Evolutionary conservation across 1,139 yeast species (phyloP).

Genomic region (Nematodospora anomalae): DNA sequence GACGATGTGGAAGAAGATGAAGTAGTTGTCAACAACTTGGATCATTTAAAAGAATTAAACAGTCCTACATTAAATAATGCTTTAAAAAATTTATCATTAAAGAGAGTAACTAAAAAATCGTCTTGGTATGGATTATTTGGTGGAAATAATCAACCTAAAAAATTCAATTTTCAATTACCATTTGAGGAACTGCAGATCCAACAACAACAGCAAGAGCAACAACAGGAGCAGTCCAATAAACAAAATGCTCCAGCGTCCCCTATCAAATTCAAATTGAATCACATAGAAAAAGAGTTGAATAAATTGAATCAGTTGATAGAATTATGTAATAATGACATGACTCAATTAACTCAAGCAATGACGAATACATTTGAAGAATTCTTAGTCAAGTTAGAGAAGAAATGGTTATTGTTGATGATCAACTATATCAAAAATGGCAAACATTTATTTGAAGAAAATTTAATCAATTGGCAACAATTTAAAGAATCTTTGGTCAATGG

Average conservation of each 20-base stretch:
- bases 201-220: constrained; percentile 5
- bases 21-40: constrained; percentile 16
- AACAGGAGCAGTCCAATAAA: constrained; percentile 1
- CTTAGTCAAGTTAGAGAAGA: constrained; percentile 35
- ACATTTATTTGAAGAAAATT: constrained; percentile 37
- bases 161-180: constrained; percentile 16
- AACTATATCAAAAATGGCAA: constrained; percentile 40
- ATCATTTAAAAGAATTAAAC: constrained; percentile 35
- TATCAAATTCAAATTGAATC: constrained; percentile 30
- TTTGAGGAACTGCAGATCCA: constrained; percentile 8
- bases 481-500: constrained; percentile 20
- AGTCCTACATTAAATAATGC: constrained; percentile 46
- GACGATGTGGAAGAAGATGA: constrained; percentile 11
- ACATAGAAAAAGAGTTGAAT: constrained; percentile 42
- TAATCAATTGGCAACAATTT: constrained; percentile 41
- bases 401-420: constrained; percentile 43
- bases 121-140: constrained; percentile 52
- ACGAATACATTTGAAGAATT: constrained; percentile 33
- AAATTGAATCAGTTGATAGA: constrained; percentile 45
- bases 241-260: constrained; percentile 15
- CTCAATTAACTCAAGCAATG: constrained; percentile 33
- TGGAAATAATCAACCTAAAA: constrained; percentile 28
- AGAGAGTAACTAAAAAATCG: constrained; percentile 31
- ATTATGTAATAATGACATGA: constrained; percentile 39
- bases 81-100: constrained; percentile 28